phyloP scores from a whole-genome alignment of 176 grass and related monocot genomes.

The Stipa capillata region DNA sequence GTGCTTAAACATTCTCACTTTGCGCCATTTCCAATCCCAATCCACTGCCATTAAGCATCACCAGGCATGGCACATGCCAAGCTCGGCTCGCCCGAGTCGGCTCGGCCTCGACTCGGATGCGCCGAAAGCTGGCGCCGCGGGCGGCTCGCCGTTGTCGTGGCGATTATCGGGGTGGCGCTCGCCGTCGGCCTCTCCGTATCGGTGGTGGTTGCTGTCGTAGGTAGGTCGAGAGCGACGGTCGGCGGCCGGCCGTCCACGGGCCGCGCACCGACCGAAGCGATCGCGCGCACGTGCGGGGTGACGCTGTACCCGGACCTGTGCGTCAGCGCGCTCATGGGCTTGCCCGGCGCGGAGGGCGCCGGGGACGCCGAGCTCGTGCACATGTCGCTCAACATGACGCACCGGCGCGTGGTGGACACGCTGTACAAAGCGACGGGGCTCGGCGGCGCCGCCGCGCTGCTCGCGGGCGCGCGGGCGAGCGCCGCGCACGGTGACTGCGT shows the following conservation, averaged over 20 bases:
- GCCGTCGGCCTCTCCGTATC: constrained; percentile 15
- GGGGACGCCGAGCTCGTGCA: constrained; percentile 2
- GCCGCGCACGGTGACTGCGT: constrained; percentile 53
- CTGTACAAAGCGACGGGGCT: constrained; percentile 24
- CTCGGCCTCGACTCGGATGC: not conserved
- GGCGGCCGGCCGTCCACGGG: not conserved
- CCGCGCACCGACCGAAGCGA: constrained; percentile 19
- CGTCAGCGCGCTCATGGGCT: constrained; percentile 1
- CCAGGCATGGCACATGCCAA: constrained; percentile 29
- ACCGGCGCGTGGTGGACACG: constrained; percentile 23
- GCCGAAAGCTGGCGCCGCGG: not conserved
- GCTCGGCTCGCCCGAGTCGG: constrained; percentile 13
- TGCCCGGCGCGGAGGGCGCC: not conserved
- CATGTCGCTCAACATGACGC: constrained; percentile 45
- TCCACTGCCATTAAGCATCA: not conserved
- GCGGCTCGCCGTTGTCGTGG: not conserved
- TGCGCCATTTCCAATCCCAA: not conserved
- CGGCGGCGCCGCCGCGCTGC: not conserved
- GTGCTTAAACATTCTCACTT: not conserved
- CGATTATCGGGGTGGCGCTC: constrained; percentile 6
- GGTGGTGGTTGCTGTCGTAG: constrained; percentile 4
- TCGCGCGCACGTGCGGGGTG: constrained; percentile 30
- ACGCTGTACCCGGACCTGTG: constrained; percentile 47
- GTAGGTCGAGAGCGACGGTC: not conserved
- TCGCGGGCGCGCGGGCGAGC: constrained; percentile 17